Conservation (phyloP, 805 yeast genomes). For the Pichia ethanolica region DNA sequence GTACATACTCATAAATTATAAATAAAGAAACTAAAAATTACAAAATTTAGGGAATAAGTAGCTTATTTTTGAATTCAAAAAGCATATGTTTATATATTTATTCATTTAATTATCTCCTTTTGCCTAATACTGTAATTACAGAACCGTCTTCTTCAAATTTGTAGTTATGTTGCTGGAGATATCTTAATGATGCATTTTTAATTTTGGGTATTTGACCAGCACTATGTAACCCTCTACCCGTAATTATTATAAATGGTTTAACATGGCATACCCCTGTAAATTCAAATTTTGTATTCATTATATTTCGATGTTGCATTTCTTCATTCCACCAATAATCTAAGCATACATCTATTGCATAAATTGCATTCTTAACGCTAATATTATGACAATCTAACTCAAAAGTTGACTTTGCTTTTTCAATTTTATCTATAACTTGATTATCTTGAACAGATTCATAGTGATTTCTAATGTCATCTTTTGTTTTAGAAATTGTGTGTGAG, state of each 20-base stretch:
- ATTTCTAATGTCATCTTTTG: background rate
- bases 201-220: conserved; percentile 47
- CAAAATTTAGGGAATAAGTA: background rate
- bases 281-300: conserved; percentile 31
- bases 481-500: background rate
- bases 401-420: conserved; percentile 12
- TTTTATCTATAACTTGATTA: background rate
- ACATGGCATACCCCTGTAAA: conserved; percentile 32
- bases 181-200: conserved; percentile 33
- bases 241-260: conserved; percentile 40
- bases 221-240: conserved; percentile 71
- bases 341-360: conserved; percentile 28
- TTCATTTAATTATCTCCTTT: conserved; percentile 8
- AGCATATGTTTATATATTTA: background rate
- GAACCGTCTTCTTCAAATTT: conserved; percentile 42
- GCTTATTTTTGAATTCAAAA: background rate
- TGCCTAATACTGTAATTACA: conserved; percentile 38
- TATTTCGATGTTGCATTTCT: conserved; percentile 40
- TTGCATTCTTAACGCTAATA: conserved; percentile 41
- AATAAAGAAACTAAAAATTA: too few relatives aligned
- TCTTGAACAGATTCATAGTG: background rate
- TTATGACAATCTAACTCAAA: conserved; percentile 51
- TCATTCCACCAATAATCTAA: conserved; percentile 56
- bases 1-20: background rate
- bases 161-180: conserved; percentile 33